Percentiles rank a stretch among this genome's conserved stretches.
Evolutionary conservation across 2,329 filamentous ascomycete species (phyloP).

Genomic region (Fusarium brevicatenulatum): DNA sequence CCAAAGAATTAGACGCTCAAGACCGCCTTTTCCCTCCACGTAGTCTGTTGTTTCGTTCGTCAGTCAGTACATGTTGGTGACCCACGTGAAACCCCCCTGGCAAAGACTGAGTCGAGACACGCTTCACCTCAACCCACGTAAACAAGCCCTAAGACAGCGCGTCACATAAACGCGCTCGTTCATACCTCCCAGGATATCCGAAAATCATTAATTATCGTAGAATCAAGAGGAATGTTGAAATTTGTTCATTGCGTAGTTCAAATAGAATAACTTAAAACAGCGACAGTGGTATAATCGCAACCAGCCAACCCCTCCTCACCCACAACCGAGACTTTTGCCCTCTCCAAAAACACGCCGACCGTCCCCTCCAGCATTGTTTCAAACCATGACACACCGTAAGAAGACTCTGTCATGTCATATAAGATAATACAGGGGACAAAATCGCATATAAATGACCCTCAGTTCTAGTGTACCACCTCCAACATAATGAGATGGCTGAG

Average conservation of each 20-base stretch:
- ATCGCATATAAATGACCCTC: slow-evolving; percentile 35
- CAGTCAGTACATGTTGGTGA: slow-evolving; percentile 7
- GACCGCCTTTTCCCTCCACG: background rate
- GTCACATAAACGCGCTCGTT: slow-evolving; percentile 17
- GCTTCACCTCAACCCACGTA: slow-evolving; percentile 34
- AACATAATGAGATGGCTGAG: slow-evolving; percentile 34
- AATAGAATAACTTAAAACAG: slow-evolving; percentile 28
- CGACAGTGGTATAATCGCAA: slow-evolving; percentile 40
- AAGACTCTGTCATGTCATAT: slow-evolving; percentile 35
- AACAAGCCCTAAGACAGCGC: slow-evolving; percentile 42
- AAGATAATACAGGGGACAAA: slow-evolving; percentile 41
- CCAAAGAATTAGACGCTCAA: background rate
- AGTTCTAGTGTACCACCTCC: slow-evolving; percentile 30
- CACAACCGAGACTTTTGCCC: slow-evolving; percentile 29
- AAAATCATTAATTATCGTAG: background rate
- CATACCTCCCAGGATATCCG: background rate
- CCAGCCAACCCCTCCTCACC: slow-evolving; percentile 24
- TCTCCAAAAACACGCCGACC: slow-evolving; percentile 25
- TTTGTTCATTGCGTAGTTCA: slow-evolving; percentile 20
- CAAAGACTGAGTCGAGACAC: slow-evolving; percentile 35
- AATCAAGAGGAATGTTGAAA: background rate
- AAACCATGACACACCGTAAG: slow-evolving; percentile 27
- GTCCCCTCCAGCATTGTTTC: slow-evolving; percentile 31
- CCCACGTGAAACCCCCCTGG: slow-evolving; percentile 40
- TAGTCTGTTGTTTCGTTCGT: background rate